Conservation (phyloP, 2,329 filamentous ascomycete species). For the Ceratocystis destructans region DNA sequence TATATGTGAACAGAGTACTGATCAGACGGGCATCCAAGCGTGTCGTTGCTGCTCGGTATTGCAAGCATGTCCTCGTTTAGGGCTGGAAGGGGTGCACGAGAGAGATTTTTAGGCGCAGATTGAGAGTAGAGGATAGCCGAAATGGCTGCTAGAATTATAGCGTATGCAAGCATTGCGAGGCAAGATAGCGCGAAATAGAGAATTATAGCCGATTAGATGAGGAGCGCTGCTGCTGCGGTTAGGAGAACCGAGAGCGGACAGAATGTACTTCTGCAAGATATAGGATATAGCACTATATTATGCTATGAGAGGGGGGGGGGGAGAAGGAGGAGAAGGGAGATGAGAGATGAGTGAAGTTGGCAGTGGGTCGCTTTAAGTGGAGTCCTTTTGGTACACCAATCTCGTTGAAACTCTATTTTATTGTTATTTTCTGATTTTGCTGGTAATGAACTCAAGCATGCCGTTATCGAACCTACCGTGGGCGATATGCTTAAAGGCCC, state of each 20-base stretch:
- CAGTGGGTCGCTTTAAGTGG: background rate
- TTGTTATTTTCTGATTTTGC: background rate
- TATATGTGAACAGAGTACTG: slow-evolving; percentile 34
- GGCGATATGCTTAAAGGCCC: too few relatives aligned
- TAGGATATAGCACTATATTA: too few relatives aligned
- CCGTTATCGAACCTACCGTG: too few relatives aligned
- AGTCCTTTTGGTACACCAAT: background rate
- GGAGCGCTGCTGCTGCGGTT: background rate
- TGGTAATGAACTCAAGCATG: background rate
- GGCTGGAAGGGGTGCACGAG: slow-evolving; percentile 31
- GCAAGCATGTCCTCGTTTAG: slow-evolving; percentile 40
- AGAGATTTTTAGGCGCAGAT: slow-evolving; percentile 30
- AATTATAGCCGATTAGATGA: background rate
- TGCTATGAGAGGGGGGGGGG: too few relatives aligned
- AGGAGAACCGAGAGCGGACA: background rate
- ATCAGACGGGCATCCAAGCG: slow-evolving; percentile 29
- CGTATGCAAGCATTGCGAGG: background rate
- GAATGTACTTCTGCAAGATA: too few relatives aligned
- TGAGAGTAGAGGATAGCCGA: slow-evolving; percentile 32
- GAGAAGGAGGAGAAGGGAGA: too few relatives aligned
- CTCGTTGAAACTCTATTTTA: background rate
- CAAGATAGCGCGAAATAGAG: background rate
- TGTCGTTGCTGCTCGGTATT: slow-evolving; percentile 30
- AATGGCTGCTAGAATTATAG: slow-evolving; percentile 30
- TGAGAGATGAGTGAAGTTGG: background rate